Evolutionary conservation across 179 eudicot species (phyloP).

Genomic region (Pouteria campechiana): DNA sequence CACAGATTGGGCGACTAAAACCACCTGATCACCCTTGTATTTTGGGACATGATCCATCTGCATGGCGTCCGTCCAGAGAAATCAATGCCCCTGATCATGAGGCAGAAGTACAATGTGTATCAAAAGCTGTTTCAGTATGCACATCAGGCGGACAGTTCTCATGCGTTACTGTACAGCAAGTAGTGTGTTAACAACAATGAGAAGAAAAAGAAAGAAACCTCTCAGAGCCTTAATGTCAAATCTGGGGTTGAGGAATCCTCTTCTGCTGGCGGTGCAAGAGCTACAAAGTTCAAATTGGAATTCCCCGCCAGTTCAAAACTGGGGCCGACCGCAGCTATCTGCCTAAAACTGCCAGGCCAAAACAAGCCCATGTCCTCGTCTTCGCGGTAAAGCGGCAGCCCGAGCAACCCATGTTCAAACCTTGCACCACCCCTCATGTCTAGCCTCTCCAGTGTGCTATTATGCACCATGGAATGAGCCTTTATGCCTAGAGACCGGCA

Average conservation of each 20-base stretch:
- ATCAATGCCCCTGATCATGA: too few relatives aligned
- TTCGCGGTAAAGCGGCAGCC: conserved; percentile 15
- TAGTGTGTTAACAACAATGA: too few relatives aligned
- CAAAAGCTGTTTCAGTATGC: too few relatives aligned
- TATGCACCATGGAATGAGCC: conserved; percentile 27
- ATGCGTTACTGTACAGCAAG: too few relatives aligned
- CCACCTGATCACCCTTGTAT: too few relatives aligned
- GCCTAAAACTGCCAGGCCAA: conserved; percentile 45
- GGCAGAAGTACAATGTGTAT: too few relatives aligned
- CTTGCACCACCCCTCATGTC: conserved; percentile 8
- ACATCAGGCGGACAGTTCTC: too few relatives aligned
- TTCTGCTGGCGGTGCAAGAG: background rate
- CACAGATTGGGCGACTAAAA: too few relatives aligned
- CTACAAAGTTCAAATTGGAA: conserved; percentile 4
- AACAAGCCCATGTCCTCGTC: conserved; percentile 21
- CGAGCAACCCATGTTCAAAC: conserved; percentile 8
- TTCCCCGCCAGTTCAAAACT: background rate
- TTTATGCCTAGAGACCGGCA: conserved; percentile 23
- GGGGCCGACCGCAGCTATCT: conserved; percentile 1
- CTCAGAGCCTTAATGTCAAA: conserved; percentile 24
- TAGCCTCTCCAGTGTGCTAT: conserved; percentile 4
- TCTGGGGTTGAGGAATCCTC: conserved; percentile 11
- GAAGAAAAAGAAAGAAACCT: too few relatives aligned
- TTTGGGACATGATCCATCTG: too few relatives aligned
- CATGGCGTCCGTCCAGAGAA: too few relatives aligned